Conservation (phyloP, 169 alveolate species). For the Cryptosporidium parvum region DNA sequence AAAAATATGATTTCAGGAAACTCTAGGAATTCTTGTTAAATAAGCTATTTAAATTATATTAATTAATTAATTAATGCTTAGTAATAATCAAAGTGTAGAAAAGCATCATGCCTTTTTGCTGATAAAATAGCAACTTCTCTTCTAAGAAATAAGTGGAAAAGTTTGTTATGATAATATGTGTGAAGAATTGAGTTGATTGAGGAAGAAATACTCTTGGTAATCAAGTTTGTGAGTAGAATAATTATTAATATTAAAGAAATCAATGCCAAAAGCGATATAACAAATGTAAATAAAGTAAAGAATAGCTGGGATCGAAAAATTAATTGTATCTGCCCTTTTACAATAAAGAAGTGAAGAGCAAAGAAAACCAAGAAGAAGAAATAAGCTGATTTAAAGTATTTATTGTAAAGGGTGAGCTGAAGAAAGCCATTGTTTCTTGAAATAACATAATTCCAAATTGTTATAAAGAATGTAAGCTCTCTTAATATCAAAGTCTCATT, state of each 20-base stretch:
- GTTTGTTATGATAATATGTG: constrained; percentile 61
- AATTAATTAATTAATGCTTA: neutral
- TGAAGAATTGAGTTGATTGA: constrained; percentile 63
- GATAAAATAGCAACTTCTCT: constrained; percentile 66
- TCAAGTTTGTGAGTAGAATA: constrained; percentile 34
- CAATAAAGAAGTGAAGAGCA: constrained; percentile 32
- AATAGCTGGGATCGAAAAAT: constrained; percentile 47
- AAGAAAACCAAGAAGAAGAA: constrained; percentile 33
- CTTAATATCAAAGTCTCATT: constrained; percentile 49
- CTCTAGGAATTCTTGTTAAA: no score
- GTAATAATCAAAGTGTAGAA: constrained; percentile 50
- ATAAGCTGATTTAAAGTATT: constrained; percentile 35
- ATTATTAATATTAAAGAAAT: neutral
- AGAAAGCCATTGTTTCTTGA: constrained; percentile 65
- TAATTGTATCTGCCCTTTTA: constrained; percentile 4
- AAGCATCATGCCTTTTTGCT: constrained; percentile 66
- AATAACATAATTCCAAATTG: constrained; percentile 56
- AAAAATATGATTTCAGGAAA: no score
- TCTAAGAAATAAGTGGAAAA: constrained; percentile 39
- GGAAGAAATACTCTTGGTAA: constrained; percentile 55
- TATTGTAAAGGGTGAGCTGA: constrained; percentile 63
- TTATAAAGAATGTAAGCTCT: constrained; percentile 59
- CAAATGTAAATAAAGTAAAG: constrained; percentile 24
- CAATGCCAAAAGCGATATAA: constrained; percentile 1
- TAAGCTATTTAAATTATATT: neutral